These are phyloP conservation scores for Microdochium bolleyi DNA, from an alignment of 2,329 filamentous ascomycete genomes.

Conservation along the genomic window DNA sequence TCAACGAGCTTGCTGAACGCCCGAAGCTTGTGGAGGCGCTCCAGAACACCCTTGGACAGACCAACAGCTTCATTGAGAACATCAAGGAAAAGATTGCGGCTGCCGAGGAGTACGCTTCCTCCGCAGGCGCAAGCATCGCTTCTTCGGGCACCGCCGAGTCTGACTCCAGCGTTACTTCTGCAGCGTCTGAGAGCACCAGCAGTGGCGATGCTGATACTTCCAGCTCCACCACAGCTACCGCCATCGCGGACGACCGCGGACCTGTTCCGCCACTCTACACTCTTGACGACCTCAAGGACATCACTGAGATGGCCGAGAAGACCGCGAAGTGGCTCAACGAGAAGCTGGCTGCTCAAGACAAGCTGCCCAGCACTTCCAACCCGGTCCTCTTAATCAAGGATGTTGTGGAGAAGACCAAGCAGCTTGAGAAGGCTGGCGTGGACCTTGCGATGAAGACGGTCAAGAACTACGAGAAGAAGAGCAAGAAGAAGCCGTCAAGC, in stretches of 20 bases:
- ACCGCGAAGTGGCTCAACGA: slow-evolving; percentile 68
- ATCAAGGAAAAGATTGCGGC: slow-evolving; percentile 65
- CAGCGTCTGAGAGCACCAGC: slow-evolving; percentile 34
- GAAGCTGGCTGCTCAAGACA: slow-evolving; percentile 62
- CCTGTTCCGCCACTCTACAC: slow-evolving; percentile 62
- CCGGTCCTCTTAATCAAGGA: slow-evolving; percentile 69
- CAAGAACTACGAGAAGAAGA: slow-evolving; percentile 41
- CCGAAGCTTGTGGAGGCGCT: slow-evolving; percentile 62
- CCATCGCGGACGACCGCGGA: slow-evolving; percentile 39
- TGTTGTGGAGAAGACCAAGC: slow-evolving; percentile 57
- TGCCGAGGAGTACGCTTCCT: slow-evolving; percentile 54
- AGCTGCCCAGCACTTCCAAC: slow-evolving; percentile 62
- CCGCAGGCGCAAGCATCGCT: slow-evolving; percentile 41
- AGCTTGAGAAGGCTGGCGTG: slow-evolving; percentile 63
- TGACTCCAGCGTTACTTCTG: slow-evolving; percentile 34
- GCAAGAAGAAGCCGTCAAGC: slow-evolving; percentile 30
- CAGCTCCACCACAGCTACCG: slow-evolving; percentile 26
- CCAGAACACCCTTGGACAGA: slow-evolving; percentile 62
- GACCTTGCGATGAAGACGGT: slow-evolving; percentile 65
- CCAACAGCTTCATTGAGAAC: slow-evolving; percentile 60
- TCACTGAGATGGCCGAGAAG: slow-evolving; percentile 55
- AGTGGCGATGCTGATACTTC: slow-evolving; percentile 68
- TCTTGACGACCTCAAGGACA: slow-evolving; percentile 58
- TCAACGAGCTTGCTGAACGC: slow-evolving; percentile 62
- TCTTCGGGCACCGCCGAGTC: slow-evolving; percentile 30